These are phyloP conservation scores for Besnoitia besnoiti DNA, from an alignment of 169 alveolate species.

Conservation along the genomic window DNA sequence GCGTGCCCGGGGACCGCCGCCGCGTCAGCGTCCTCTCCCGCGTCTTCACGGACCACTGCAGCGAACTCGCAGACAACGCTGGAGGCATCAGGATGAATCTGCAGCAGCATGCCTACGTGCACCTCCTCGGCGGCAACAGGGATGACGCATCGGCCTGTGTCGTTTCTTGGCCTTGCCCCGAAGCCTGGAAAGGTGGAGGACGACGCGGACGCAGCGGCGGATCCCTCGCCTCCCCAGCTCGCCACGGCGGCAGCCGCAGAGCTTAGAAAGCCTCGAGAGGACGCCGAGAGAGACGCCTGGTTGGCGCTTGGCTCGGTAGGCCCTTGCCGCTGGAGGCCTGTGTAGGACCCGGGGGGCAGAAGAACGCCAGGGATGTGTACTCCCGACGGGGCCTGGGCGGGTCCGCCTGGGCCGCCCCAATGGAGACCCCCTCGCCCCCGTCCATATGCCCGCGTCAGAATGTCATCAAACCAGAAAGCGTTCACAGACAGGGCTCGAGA, in stretches of 20 bases:
- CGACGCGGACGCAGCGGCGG: neutral
- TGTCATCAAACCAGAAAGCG: slow-evolving; percentile 26
- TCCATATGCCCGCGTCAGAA: neutral
- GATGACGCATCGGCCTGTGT: neutral
- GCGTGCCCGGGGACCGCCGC: too few relatives aligned
- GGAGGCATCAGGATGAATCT: slow-evolving; percentile 61
- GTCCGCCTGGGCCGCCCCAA: neutral
- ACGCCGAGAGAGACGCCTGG: neutral
- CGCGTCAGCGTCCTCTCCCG: neutral
- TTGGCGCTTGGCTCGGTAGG: neutral
- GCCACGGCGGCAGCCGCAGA: neutral
- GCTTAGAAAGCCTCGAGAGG: neutral
- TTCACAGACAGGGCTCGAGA: neutral
- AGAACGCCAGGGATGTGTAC: neutral
- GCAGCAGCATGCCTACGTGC: slow-evolving; percentile 53
- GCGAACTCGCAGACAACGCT: slow-evolving; percentile 22
- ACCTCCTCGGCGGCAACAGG: slow-evolving; percentile 39
- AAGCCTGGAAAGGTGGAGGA: neutral
- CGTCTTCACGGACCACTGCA: neutral
- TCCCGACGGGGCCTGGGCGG: neutral
- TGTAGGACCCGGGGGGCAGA: neutral
- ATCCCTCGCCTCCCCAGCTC: neutral
- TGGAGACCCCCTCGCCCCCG: neutral
- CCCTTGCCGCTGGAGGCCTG: neutral
- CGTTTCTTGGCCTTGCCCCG: neutral